Conservation (phyloP, 2,329 filamentous ascomycete genomes). For the Pseudogymnoascus sp. region DNA sequence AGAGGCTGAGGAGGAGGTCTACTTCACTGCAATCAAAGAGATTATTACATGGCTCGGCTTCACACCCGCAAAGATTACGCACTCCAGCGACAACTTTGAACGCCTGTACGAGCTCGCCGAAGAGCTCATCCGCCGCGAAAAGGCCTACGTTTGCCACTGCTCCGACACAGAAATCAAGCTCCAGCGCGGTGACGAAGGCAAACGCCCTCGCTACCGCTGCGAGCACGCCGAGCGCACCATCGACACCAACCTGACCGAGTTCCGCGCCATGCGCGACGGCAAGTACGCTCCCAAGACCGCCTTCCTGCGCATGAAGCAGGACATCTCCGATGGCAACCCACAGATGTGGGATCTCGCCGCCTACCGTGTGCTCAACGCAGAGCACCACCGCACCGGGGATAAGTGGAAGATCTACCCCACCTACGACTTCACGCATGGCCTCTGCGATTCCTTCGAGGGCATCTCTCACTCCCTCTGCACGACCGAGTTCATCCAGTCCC, state of each 20-base stretch:
- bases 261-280: conserved; percentile 83
- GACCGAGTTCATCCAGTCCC: conserved; percentile 77
- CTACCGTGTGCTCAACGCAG: conserved; percentile 71
- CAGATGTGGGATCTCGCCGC: conserved; percentile 96
- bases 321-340: conserved; percentile 74
- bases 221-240: conserved; percentile 65
- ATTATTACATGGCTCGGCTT: conserved; percentile 84
- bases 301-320: conserved; percentile 88
- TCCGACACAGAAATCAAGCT: conserved; percentile 72
- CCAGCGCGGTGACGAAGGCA: conserved; percentile 71
- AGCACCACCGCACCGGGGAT: conserved; percentile 70
- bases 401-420: conserved; percentile 93
- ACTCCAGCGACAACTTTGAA: conserved; percentile 83
- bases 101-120: conserved; percentile 82
- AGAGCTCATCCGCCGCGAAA: conserved; percentile 64
- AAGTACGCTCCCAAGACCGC: conserved; percentile 81
- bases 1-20: conserved; percentile 82
- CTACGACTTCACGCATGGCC: conserved; percentile 85
- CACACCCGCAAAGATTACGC: conserved; percentile 67
- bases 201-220: conserved; percentile 68
- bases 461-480: conserved; percentile 93
- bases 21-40: conserved; percentile 82
- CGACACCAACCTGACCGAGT: conserved; percentile 72
- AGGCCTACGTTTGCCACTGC: conserved; percentile 83
- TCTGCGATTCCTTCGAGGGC: conserved; percentile 85